phyloP scores from a whole-genome alignment of 148 eudicot species.

The Arbutus unedo region DNA sequence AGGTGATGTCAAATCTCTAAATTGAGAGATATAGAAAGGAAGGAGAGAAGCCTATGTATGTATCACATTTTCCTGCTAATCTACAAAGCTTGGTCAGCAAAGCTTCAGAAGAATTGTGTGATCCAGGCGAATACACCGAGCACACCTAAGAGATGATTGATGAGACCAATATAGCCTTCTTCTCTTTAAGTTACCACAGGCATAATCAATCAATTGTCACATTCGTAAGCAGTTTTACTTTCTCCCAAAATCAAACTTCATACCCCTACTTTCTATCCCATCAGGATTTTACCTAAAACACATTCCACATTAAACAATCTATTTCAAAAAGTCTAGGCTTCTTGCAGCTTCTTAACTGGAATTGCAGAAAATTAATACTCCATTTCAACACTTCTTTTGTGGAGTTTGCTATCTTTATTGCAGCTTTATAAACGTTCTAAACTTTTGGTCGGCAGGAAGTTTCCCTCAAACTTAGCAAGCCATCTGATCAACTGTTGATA shows the following conservation, averaged over 20 bases:
- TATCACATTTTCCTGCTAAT: background rate
- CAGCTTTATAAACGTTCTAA: background rate
- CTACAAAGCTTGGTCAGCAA: background rate
- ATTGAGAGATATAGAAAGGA: background rate
- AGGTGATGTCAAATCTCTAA: conserved; percentile 7
- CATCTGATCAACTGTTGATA: background rate
- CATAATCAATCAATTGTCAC: background rate
- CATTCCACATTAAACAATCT: background rate
- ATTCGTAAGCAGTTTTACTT: background rate
- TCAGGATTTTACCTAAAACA: background rate
- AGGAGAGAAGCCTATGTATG: background rate
- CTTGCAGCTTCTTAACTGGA: background rate
- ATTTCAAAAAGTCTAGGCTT: background rate
- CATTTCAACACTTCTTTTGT: background rate
- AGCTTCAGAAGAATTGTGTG: background rate
- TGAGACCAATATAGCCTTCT: background rate
- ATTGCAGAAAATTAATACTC: background rate
- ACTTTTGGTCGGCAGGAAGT: background rate
- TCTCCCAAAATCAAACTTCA: background rate
- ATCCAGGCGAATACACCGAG: background rate
- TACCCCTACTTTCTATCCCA: background rate
- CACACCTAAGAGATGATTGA: background rate
- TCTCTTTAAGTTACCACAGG: background rate
- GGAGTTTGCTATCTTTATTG: background rate
- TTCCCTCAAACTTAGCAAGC: background rate